phyloP scores from a whole-genome alignment of 805 yeast species.

The Myxozyma geophila region DNA sequence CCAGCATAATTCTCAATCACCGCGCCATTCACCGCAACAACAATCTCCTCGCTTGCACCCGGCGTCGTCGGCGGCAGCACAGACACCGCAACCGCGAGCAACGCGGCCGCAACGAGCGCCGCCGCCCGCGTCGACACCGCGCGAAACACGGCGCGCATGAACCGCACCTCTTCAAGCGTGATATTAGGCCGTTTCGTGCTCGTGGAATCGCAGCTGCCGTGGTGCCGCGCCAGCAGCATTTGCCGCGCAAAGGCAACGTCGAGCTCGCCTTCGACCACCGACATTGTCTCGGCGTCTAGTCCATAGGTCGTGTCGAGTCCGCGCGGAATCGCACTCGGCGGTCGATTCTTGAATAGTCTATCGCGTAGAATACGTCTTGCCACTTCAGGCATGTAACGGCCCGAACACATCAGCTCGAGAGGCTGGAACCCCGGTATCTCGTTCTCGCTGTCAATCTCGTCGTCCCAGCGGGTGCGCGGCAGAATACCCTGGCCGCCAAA shows the following conservation, averaged over 20 bases:
- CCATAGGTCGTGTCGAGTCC: conserved; percentile 40
- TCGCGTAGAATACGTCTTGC: conserved; percentile 74
- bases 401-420: conserved; percentile 85
- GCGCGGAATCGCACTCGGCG: conserved; percentile 27
- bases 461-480: conserved; percentile 79
- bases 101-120: conserved; percentile 43
- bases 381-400: conserved; percentile 87
- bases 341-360: conserved; percentile 50
- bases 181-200: no score
- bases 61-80: conserved; percentile 38
- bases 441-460: conserved; percentile 60
- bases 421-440: conserved; percentile 82
- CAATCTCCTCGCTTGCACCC: conserved; percentile 28
- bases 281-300: conserved; percentile 39
- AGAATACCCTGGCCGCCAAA: conserved; percentile 68
- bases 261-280: conserved; percentile 39
- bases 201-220: neutral
- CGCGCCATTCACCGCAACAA: conserved; percentile 44
- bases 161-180: conserved; percentile 37
- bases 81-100: conserved; percentile 34
- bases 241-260: conserved; percentile 37
- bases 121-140: conserved; percentile 45
- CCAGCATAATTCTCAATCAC: conserved; percentile 44
- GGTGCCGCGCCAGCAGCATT: conserved; percentile 32
- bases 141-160: conserved; percentile 38